Base-by-base conservation (phyloP, 2,329 filamentous ascomycete genomes). In the Exophiala aquamarina region DNA sequence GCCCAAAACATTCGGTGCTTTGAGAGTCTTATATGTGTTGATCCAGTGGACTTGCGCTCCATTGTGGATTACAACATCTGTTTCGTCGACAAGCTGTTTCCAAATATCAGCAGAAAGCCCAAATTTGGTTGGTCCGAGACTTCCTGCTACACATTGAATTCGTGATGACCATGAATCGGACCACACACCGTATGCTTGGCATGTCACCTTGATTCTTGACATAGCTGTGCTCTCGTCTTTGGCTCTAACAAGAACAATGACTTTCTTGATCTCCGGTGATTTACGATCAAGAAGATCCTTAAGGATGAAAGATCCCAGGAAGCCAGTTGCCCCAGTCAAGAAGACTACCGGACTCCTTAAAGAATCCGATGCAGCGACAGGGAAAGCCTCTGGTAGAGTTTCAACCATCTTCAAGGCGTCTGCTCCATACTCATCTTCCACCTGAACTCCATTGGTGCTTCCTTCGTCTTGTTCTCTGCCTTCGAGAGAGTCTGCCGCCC, bases 271-370 rank as follows among this genome's bases (percentile, higher is more conserved):
- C 14, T 70, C 67, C 14, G 71, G 77, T 13, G 70, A 70, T 8
- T 73, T 70, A 18, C 85, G 75, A 31, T 78, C 78, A 1, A 96
- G 75, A 1, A 95, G 68, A 45, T 95, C 88, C 45, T 79, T 79
- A 23, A 94, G 72, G 9, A 96, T 73, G 61, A 90, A 94, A 0
- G 87, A 79, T 20, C 91, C 91, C 15, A 96, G 69, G 73, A 96
- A 96, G 2, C 91, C 91, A 4, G 91, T 96, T 3, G 88, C 89
- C 34, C 92, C 90, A 2, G 91, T 96, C 4, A 96, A 70, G 66
- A 96, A 87, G 9, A 93, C 76, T 0, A 84, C 89, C 3, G 74
- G 68, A 29, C 63, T 63, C 6, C 56, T 56, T 20, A 62, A 52
- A 11, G 56, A 50, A 19, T 66, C 59, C 18, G 60, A 37, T 37